Evolutionary conservation across 352 stramenopile species (phyloP).

Genomic region (Aphanomyces astaci): DNA sequence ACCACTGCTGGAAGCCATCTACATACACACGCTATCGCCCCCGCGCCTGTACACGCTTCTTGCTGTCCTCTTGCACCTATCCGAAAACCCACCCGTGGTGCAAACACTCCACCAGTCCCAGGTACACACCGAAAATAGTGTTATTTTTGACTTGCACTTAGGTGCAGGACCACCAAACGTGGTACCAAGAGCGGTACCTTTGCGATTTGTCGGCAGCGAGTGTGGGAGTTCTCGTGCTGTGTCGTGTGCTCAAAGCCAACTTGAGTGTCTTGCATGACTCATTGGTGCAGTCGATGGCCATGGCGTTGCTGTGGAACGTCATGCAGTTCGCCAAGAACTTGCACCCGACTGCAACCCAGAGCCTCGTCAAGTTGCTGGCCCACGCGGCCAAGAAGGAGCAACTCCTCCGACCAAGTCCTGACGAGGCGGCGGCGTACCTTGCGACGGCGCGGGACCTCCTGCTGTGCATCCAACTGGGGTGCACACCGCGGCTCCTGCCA

Average conservation of each 20-base stretch:
- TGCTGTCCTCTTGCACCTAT: slow-evolving; percentile 59
- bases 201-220: slow-evolving; percentile 64
- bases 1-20: slow-evolving; percentile 64
- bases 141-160: too few species aligned
- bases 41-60: slow-evolving; percentile 65
- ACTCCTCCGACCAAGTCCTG: slow-evolving; percentile 25
- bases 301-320: slow-evolving; percentile 65
- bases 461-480: slow-evolving; percentile 50
- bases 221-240: slow-evolving; percentile 71
- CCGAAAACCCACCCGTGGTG: slow-evolving; percentile 54
- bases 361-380: slow-evolving; percentile 54
- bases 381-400: slow-evolving; percentile 69
- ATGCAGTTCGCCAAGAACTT: slow-evolving; percentile 60
- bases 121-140: too few species aligned
- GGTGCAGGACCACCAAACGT: slow-evolving; percentile 51
- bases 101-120: slow-evolving; percentile 49
- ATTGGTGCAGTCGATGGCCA: slow-evolving; percentile 69
- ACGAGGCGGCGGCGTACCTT: slow-evolving; percentile 41
- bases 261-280: slow-evolving; percentile 74
- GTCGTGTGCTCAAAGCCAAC: slow-evolving; percentile 64
- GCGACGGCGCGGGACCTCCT: slow-evolving; percentile 70
- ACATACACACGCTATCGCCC: slow-evolving; percentile 45
- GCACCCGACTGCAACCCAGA: slow-evolving; percentile 65
- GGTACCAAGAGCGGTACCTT: slow-evolving; percentile 76
- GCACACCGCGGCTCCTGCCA: slow-evolving; percentile 55